Conservation (phyloP, 257 asterid genomes). For the Nicotiana otophora region DNA sequence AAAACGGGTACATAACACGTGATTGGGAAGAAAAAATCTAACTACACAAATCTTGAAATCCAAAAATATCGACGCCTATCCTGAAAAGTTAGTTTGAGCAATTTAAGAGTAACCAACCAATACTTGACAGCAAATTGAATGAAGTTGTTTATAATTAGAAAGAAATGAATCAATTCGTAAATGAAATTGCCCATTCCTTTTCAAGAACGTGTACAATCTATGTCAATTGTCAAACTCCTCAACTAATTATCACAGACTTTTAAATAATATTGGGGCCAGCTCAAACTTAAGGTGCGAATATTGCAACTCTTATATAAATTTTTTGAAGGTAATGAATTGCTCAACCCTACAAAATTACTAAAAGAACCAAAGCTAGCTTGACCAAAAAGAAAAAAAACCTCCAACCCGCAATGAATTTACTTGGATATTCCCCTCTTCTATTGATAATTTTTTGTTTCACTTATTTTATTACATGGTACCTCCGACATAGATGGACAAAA, state of each 20-base stretch:
- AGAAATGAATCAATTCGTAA: neutral
- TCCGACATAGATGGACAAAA: neutral
- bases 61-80: neutral
- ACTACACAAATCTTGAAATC: neutral
- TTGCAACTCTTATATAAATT: neutral
- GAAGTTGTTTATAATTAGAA: neutral
- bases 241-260: neutral
- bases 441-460: neutral
- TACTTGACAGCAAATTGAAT: neutral
- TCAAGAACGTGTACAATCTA: neutral
- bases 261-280: neutral
- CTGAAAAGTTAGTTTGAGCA: neutral
- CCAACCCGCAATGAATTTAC: neutral
- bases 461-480: neutral
- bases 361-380: neutral
- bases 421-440: neutral
- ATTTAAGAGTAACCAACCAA: neutral
- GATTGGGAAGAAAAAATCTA: too few species aligned
- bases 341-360: neutral
- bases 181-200: neutral
- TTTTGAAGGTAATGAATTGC: neutral
- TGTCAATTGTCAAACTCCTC: neutral
- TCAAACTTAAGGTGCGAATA: neutral
- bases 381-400: neutral
- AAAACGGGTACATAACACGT: too few species aligned